Conservation (phyloP, 345 rosid genomes). For the Eucalyptus fibrosa region DNA sequence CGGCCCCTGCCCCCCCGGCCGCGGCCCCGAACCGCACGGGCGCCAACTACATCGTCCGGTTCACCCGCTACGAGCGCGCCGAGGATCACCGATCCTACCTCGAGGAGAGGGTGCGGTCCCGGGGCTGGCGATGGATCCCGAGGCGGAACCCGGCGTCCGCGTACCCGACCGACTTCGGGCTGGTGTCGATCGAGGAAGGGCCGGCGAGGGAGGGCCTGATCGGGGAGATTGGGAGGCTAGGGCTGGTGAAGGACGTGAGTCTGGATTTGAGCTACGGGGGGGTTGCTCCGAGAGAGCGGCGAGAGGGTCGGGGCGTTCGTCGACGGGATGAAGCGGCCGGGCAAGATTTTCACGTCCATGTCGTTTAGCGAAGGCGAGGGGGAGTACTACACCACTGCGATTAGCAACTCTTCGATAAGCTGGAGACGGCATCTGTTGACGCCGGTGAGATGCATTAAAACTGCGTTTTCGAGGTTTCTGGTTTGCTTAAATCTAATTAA, state of each 20-base stretch:
- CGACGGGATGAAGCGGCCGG: conserved; percentile 68
- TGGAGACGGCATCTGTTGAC: conserved; percentile 69
- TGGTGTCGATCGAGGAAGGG: conserved; percentile 46
- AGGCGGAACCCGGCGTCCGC: conserved; percentile 61
- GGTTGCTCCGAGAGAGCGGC: conserved; percentile 13
- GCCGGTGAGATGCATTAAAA: conserved; percentile 26
- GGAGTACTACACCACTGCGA: conserved; percentile 16
- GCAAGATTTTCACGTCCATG: conserved; percentile 80
- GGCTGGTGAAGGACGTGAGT: conserved; percentile 67
- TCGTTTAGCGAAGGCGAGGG: conserved; percentile 49
- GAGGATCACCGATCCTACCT: conserved; percentile 48
- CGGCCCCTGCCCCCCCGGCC: background rate
- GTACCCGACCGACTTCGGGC: conserved; percentile 80
- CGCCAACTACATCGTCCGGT: conserved; percentile 64
- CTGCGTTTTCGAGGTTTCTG: background rate
- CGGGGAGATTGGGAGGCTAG: conserved; percentile 46
- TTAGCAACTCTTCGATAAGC: conserved; percentile 51
- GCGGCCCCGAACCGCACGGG: background rate
- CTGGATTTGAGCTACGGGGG: conserved; percentile 60
- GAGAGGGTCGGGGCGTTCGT: conserved; percentile 24
- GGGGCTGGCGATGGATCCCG: conserved; percentile 88
- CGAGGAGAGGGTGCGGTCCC: conserved; percentile 31
- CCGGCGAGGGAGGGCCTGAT: conserved; percentile 22
- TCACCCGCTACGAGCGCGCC: conserved; percentile 46
- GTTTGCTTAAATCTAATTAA: background rate